A percentile compares a stretch with the other conserved stretches of the same genome.
These are phyloP conservation scores for Chytriomyces sp. DNA, from an alignment of 192 early-diverging fungal genomes.

Conservation along the genomic window DNA sequence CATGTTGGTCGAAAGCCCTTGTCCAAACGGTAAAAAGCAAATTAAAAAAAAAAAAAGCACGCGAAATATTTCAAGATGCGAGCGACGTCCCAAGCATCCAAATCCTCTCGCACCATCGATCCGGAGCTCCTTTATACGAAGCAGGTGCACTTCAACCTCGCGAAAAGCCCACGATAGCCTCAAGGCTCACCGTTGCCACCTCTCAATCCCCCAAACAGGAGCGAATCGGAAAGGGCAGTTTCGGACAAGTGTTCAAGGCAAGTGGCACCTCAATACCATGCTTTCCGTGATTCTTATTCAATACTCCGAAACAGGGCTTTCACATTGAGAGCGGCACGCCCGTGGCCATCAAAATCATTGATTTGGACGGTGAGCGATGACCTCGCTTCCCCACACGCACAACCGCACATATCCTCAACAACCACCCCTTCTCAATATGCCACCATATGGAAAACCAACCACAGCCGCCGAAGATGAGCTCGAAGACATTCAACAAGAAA, in stretches of 20 bases:
- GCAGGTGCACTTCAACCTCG: neutral
- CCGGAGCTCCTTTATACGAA: conserved; percentile 17
- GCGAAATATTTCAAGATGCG: neutral
- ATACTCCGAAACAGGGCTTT: conserved; percentile 51
- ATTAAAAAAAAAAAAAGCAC: neutral
- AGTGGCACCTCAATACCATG: neutral
- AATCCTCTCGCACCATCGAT: conserved; percentile 9
- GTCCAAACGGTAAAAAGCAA: neutral
- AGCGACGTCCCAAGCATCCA: neutral
- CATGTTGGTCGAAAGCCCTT: conserved; percentile 19
- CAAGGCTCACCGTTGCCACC: neutral
- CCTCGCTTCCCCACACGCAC: neutral
- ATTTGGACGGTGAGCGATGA: conserved; percentile 71
- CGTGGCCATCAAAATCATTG: conserved; percentile 98
- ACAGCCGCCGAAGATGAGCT: conserved; percentile 93
- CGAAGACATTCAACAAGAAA: conserved; percentile 98
- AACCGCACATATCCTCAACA: neutral
- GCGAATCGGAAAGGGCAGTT: conserved; percentile 50
- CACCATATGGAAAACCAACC: neutral
- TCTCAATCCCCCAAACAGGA: neutral
- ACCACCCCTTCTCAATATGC: neutral
- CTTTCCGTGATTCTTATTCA: too few relatives aligned
- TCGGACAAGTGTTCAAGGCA: conserved; percentile 56
- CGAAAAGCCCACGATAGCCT: neutral
- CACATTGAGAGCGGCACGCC: conserved; percentile 68